Conservation (phyloP, 2,329 filamentous ascomycete genomes). For the Phaeosphaeria sp. region DNA sequence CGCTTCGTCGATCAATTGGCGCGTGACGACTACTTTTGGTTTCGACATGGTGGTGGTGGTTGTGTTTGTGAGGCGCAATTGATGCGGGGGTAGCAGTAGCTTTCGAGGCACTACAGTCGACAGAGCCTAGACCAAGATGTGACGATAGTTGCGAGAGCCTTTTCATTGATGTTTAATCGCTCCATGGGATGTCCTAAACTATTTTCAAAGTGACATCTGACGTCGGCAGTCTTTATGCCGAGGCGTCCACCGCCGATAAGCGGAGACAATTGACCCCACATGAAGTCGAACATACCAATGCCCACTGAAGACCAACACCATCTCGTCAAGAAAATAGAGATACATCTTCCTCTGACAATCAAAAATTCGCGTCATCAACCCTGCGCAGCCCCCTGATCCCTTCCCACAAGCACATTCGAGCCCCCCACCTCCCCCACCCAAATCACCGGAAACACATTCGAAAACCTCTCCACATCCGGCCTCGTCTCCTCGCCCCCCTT, state of each 20-base stretch:
- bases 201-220: slow-evolving; percentile 10
- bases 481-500: slow-evolving; percentile 11
- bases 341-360: neutral
- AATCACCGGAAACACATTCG: slow-evolving; percentile 21
- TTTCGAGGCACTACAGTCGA: slow-evolving; percentile 1
- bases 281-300: neutral
- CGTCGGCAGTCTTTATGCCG: neutral
- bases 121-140: slow-evolving; percentile 8
- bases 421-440: slow-evolving; percentile 15
- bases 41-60: slow-evolving; percentile 25
- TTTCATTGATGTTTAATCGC: slow-evolving; percentile 8
- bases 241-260: slow-evolving; percentile 24
- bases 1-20: slow-evolving; percentile 29
- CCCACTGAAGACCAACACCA: neutral
- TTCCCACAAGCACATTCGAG: neutral
- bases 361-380: neutral
- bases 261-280: neutral
- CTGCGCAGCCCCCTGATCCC: slow-evolving; percentile 2
- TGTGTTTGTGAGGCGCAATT: slow-evolving; percentile 14
- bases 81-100: slow-evolving; percentile 21
- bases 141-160: slow-evolving; percentile 15
- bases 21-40: slow-evolving; percentile 38
- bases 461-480: slow-evolving; percentile 21
- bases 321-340: neutral
- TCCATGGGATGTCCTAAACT: neutral